A percentile compares a stretch with the other conserved stretches of the same genome.
phyloP scores from a whole-genome alignment of 306 rosid genomes.

The Myrica gale region DNA sequence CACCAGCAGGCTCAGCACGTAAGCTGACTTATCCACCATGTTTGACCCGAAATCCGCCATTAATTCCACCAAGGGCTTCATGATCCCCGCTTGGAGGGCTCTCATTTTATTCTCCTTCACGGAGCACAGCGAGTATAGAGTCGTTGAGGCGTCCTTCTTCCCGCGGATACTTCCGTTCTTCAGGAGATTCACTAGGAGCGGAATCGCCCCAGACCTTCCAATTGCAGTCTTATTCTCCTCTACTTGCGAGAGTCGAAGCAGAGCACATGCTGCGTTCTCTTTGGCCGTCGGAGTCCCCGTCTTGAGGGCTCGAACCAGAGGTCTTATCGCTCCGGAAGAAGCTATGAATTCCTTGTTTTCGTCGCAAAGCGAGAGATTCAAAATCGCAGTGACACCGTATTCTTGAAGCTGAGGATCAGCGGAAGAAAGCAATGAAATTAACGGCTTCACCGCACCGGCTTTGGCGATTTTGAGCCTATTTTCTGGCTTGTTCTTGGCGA shows the following conservation, averaged over 20 bases:
- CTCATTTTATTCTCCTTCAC: constrained; percentile 78
- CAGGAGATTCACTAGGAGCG: constrained; percentile 66
- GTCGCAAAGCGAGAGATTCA: constrained; percentile 88
- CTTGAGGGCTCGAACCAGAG: constrained; percentile 64
- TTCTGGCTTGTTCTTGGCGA: constrained; percentile 80
- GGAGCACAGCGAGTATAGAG: constrained; percentile 74
- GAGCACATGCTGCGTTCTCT: constrained; percentile 92
- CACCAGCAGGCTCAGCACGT: constrained; percentile 74
- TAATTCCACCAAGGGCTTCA: constrained; percentile 77
- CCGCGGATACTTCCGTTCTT: constrained; percentile 67
- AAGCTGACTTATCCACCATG: constrained; percentile 95
- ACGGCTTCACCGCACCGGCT: constrained; percentile 80
- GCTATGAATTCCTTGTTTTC: constrained; percentile 83
- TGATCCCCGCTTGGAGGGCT: constrained; percentile 80
- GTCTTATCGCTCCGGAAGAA: constrained; percentile 73
- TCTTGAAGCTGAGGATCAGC: constrained; percentile 84
- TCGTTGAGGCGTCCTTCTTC: constrained; percentile 95
- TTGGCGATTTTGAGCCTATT: constrained; percentile 73
- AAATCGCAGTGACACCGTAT: constrained; percentile 88
- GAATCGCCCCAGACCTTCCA: constrained; percentile 90
- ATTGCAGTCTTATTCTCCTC: constrained; percentile 74
- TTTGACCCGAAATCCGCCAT: constrained; percentile 90
- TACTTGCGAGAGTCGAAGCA: constrained; percentile 71
- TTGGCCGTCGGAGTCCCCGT: constrained; percentile 71
- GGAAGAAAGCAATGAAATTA: constrained; percentile 61